These are phyloP conservation scores for Mycotypha africana DNA, from an alignment of 371 early-diverging fungal species.

Conservation along the genomic window DNA sequence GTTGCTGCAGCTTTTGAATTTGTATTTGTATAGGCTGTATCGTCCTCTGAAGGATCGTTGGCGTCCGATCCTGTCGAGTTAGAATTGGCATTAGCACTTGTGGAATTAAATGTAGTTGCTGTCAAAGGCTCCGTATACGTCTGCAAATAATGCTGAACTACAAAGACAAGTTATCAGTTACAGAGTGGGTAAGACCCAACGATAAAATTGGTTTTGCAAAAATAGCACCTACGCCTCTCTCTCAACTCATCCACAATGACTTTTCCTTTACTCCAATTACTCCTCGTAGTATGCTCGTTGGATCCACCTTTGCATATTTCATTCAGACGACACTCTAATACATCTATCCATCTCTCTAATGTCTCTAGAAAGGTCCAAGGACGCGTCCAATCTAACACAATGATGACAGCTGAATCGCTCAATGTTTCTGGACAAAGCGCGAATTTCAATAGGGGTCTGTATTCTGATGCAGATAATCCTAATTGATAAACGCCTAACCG, in stretches of 20 bases:
- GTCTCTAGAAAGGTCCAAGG: constrained; percentile 87
- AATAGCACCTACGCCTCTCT: constrained; percentile 51
- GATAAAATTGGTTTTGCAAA: background rate
- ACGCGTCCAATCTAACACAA: constrained; percentile 88
- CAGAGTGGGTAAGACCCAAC: too few relatives aligned
- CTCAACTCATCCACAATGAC: constrained; percentile 69
- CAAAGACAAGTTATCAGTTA: background rate
- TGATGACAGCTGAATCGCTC: constrained; percentile 61
- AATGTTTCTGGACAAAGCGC: constrained; percentile 68
- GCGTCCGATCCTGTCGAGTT: constrained; percentile 26
- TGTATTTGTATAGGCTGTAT: too few relatives aligned
- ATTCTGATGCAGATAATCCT: constrained; percentile 68
- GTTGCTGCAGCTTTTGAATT: too few relatives aligned
- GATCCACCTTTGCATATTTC: constrained; percentile 56
- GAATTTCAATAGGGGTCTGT: constrained; percentile 69
- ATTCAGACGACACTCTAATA: constrained; percentile 63
- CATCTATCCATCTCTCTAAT: constrained; percentile 75
- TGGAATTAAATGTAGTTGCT: constrained; percentile 18
- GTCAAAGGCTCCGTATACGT: constrained; percentile 49
- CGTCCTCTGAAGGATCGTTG: constrained; percentile 12
- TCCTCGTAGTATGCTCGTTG: constrained; percentile 29
- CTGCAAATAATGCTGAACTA: constrained; percentile 59
- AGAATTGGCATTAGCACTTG: too few relatives aligned
- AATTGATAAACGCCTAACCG: constrained; percentile 83
- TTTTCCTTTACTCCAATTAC: constrained; percentile 61